A percentile compares a stretch with the other conserved stretches of the same genome.
Conservation (phyloP, 192 early-diverging fungal genomes). For the Neocallimastix lanati region DNA sequence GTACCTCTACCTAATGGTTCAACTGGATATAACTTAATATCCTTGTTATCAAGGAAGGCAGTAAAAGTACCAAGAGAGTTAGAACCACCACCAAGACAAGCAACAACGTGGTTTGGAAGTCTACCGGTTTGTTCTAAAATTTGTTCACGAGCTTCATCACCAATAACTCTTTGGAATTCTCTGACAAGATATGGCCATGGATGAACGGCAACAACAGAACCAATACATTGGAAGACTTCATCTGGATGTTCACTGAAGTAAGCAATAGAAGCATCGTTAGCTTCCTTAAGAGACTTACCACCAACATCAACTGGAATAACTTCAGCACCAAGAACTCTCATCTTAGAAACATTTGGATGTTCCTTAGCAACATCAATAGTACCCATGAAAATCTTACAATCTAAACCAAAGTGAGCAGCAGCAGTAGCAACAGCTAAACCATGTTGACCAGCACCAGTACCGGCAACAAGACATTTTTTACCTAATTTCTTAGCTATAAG, state of each 20-base stretch:
- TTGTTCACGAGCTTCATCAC: neutral
- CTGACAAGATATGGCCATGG: neutral
- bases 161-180: neutral
- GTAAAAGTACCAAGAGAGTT: neutral
- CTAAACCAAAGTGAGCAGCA: neutral
- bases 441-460: neutral
- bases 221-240: neutral
- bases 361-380: neutral
- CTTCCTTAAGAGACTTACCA: neutral
- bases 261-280: neutral
- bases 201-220: neutral
- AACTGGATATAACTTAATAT: neutral
- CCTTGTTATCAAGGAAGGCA: neutral
- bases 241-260: neutral
- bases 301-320: neutral
- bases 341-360: neutral
- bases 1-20: neutral
- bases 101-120: neutral
- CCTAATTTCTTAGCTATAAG: neutral
- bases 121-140: neutral
- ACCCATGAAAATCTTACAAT: neutral
- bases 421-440: neutral
- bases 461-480: neutral
- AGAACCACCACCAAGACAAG: neutral
- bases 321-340: neutral